These are phyloP conservation scores for Acanthamoeba polyphaga DNA, from an alignment of 208 protist genomes.

Conservation along the genomic window DNA sequence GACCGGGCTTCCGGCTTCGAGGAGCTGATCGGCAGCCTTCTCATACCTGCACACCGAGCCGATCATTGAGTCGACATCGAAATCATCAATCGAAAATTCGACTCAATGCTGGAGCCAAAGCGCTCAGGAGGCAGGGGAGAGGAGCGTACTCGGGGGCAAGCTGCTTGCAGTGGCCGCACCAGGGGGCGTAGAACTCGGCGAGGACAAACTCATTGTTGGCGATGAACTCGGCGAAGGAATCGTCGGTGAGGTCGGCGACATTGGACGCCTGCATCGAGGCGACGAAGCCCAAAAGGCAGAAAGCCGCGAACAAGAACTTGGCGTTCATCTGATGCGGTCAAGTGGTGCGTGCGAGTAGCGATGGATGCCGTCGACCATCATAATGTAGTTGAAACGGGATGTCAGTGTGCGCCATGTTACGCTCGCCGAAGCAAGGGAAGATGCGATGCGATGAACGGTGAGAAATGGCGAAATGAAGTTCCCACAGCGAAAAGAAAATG, in stretches of 20 bases:
- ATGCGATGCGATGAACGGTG: no score
- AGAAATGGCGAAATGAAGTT: no score
- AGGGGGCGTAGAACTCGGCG: conserved; percentile 80
- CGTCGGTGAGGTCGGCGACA: conserved; percentile 49
- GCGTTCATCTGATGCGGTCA: conserved; percentile 19
- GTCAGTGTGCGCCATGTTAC: no score
- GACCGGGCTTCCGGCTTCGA: conserved; percentile 21
- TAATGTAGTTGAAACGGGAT: no score
- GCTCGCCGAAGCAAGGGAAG: no score
- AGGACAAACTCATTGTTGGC: conserved; percentile 31
- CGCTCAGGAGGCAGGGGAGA: not conserved
- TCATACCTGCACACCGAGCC: conserved; percentile 42
- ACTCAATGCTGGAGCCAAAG: not conserved
- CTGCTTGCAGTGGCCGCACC: conserved; percentile 81
- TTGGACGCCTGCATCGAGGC: conserved; percentile 12
- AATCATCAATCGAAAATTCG: not conserved
- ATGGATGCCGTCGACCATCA: no score
- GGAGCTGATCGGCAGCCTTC: conserved; percentile 67
- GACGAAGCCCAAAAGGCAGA: not conserved
- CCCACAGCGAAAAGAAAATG: no score
- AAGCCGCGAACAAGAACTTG: conserved; percentile 36
- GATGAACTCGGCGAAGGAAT: conserved; percentile 15
- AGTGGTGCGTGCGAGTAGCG: no score
- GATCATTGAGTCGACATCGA: not conserved
- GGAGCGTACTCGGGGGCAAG: conserved; percentile 73